Evolutionary conservation across 148 eudicot genomes (phyloP).

Genomic region (Camellia sinensis): DNA sequence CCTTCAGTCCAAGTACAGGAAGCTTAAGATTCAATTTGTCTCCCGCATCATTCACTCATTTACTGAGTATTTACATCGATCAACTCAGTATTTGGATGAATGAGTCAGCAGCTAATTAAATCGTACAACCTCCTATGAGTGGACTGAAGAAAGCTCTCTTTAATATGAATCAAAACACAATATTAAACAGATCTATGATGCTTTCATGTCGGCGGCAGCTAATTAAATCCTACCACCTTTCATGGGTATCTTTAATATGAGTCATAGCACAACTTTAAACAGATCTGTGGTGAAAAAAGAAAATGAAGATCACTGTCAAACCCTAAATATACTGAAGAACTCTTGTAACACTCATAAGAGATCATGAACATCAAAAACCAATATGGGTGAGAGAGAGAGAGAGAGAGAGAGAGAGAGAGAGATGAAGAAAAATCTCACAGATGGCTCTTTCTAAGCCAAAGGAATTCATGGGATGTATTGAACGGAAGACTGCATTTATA

Average conservation of each 20-base stretch:
- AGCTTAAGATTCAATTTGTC: conserved; percentile 57
- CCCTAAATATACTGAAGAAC: background rate
- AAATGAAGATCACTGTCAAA: background rate
- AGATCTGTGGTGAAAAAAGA: background rate
- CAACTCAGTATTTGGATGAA: conserved; percentile 85
- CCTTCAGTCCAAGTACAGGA: conserved; percentile 80
- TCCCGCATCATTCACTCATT: conserved; percentile 84
- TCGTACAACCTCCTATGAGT: conserved; percentile 58
- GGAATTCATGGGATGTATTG: background rate
- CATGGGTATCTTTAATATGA: conserved; percentile 24
- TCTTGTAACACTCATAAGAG: too few relatives aligned
- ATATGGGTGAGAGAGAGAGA: background rate
- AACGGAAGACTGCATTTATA: conserved; percentile 11
- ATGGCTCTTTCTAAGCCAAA: too few relatives aligned
- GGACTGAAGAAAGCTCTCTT: conserved; percentile 99
- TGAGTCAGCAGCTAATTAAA: conserved; percentile 97
- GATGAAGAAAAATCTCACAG: conserved; percentile 2
- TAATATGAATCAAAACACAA: background rate
- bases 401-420: conserved; percentile 15
- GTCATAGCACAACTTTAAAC: background rate
- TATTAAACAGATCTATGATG: background rate
- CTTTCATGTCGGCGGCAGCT: background rate
- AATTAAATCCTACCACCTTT: too few relatives aligned
- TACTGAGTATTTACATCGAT: conserved; percentile 24
- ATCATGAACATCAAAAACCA: background rate